Evolutionary conservation across 148 eudicot genomes (phyloP).

Genomic region (Heliamphora exappendiculata): DNA sequence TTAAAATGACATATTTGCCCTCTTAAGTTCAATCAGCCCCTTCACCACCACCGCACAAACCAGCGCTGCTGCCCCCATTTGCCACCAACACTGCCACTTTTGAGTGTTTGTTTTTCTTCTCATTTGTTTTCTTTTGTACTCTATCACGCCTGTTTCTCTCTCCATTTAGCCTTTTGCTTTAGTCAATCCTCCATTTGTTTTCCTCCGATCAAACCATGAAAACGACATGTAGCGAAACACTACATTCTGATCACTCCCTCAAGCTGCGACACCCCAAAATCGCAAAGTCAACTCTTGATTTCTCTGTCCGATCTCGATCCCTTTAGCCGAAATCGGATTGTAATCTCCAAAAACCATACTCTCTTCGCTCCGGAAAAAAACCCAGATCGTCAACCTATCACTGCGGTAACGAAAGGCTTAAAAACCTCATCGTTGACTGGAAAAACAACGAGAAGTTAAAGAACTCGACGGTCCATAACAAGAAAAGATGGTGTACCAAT

Average conservation of each 20-base stretch:
- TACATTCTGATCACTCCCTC: conserved; percentile 6
- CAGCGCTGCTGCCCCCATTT: too few relatives aligned
- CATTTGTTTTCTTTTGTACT: neutral
- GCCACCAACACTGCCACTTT: conserved; percentile 46
- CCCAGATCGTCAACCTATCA: conserved; percentile 13
- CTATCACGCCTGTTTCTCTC: neutral
- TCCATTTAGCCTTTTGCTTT: neutral
- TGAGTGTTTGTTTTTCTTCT: conserved; percentile 24
- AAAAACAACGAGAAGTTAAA: neutral
- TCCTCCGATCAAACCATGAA: conserved; percentile 10
- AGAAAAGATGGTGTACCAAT: conserved; percentile 30
- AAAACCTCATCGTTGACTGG: neutral
- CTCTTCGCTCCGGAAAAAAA: conserved; percentile 16
- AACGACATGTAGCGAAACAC: conserved; percentile 1
- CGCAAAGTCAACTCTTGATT: conserved; percentile 39
- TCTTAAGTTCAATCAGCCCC: too few relatives aligned
- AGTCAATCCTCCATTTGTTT: conserved; percentile 15
- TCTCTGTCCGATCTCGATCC: conserved; percentile 12
- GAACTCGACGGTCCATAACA: conserved; percentile 7
- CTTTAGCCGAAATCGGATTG: neutral
- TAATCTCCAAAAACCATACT: conserved; percentile 12
- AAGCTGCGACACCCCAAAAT: conserved; percentile 25
- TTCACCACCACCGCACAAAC: too few relatives aligned
- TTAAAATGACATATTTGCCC: too few relatives aligned
- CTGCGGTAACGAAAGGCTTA: conserved; percentile 19